Evolutionary conservation across 441 rosid genomes (phyloP).

Genomic region (Isatis lusitanica): DNA sequence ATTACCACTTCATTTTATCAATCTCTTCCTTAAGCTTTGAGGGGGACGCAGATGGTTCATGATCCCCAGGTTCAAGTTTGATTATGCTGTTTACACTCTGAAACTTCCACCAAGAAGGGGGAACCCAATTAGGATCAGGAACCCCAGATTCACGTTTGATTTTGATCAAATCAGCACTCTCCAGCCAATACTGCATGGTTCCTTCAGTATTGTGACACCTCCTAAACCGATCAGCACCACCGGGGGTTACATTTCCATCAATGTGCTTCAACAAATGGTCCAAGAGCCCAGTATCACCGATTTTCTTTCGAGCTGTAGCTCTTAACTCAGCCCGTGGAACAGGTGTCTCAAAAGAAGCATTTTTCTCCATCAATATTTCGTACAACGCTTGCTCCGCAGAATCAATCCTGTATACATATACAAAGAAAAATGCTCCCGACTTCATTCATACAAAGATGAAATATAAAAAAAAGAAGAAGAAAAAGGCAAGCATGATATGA

Average conservation of each 20-base stretch:
- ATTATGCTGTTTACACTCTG: constrained; percentile 22
- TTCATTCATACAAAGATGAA: constrained; percentile 16
- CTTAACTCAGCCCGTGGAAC: constrained; percentile 61
- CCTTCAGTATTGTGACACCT: constrained; percentile 84
- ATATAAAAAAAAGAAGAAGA: not conserved
- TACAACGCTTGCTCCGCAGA: constrained; percentile 60
- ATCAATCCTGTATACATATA: constrained; percentile 51
- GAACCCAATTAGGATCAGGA: constrained; percentile 56
- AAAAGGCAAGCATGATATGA: not conserved
- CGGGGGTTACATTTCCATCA: constrained; percentile 83
- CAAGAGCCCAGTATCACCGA: constrained; percentile 92
- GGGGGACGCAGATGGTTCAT: constrained; percentile 52
- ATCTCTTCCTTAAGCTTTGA: constrained; percentile 61
- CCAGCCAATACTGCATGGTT: constrained; percentile 85
- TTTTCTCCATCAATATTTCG: constrained; percentile 69
- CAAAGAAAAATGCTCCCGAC: not conserved
- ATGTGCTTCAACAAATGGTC: constrained; percentile 88
- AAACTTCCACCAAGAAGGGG: constrained; percentile 61
- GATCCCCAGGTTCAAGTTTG: constrained; percentile 13
- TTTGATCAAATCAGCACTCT: constrained; percentile 68
- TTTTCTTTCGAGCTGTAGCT: constrained; percentile 58
- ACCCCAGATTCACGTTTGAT: constrained; percentile 63
- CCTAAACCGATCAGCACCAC: constrained; percentile 76
- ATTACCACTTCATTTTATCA: constrained; percentile 69
- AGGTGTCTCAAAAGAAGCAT: constrained; percentile 68